phyloP scores from a whole-genome alignment of 805 yeast genomes.

The Cyberlindnera mississippiensis region DNA sequence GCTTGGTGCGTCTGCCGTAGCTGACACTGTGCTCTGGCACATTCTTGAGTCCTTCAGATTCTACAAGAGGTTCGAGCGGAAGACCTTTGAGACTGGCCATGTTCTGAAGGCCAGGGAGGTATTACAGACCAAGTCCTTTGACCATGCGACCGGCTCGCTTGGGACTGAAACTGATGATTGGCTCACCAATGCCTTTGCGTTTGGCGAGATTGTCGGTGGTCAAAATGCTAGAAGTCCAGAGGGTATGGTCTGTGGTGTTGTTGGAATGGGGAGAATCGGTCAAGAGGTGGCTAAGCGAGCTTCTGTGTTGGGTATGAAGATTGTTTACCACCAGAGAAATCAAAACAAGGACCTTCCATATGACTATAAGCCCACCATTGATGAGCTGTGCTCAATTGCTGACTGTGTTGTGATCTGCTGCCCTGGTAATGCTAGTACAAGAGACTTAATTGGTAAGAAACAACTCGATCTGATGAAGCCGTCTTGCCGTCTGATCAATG shows the following conservation, averaged over 20 bases:
- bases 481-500: constrained; percentile 49
- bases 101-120: constrained; percentile 39
- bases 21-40: constrained; percentile 58
- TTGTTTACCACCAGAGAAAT: constrained; percentile 51
- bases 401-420: constrained; percentile 53
- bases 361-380: constrained; percentile 31
- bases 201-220: constrained; percentile 37
- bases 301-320: constrained; percentile 51
- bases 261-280: constrained; percentile 65
- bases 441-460: constrained; percentile 41
- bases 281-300: constrained; percentile 48
- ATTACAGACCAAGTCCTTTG: constrained; percentile 29
- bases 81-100: constrained; percentile 32
- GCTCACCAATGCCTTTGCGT: constrained; percentile 26
- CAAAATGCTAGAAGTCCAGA: constrained; percentile 38
- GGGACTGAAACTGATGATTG: constrained; percentile 26
- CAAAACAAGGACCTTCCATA: constrained; percentile 35
- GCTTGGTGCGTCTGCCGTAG: constrained; percentile 56
- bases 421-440: constrained; percentile 53
- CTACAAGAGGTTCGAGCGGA: constrained; percentile 36
- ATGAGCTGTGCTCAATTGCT: constrained; percentile 34
- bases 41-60: constrained; percentile 51
- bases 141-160: constrained; percentile 29
- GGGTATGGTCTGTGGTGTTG: constrained; percentile 47
- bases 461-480: constrained; percentile 36